Base-by-base conservation (phyloP, 225 moss, liverwort and hornwort genomes). In the Pseudisothecium myosuroides region DNA sequence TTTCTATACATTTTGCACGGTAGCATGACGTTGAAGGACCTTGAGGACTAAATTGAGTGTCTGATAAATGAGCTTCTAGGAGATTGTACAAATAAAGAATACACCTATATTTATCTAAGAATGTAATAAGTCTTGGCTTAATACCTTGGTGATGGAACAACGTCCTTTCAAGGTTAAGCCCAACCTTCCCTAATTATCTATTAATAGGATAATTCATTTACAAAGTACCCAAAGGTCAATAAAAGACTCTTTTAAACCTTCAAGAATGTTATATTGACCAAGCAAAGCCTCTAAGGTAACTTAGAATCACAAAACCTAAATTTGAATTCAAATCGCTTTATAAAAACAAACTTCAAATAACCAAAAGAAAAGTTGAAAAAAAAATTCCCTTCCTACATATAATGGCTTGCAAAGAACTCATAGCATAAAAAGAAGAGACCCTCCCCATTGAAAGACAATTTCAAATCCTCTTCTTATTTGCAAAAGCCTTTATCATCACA, bases 261-360 rank as follows among this genome's bases (percentile, higher is more conserved):
- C 15, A 26, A 71, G 8, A 39, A 14, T 8, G 1, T 41, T 41
- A 13, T 14, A 14, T 41, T 41, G 3, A 1, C 41, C 12, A n/a
- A 68, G 7, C 1, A 24, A 0, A 71, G 8, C 4, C 1, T 71
- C 2, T 14, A 24, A 14, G 0, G 0, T 41, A 71, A 71, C 5
- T 41, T 14, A 41, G 24, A 71, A 39, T 71, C 4, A 72, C 43
- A 45, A 72, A 72, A 3, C 17, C 16, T 27, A 43, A 28, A 72
- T 45, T 72, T 72, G 16, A 28, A 72, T 72, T 17, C 28, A 28
- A 72, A n/a, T n/a, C n/a, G 14, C 1, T 28, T 72, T 27, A 1
- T 8, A 24, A 26, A 24, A 71, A 37, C 2, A 4, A 39, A 24
- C 24, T 39, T 69, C 23, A 39, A 39, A 69, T 41, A 8, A 15